These are phyloP conservation scores for Diaporthe batatas DNA, from an alignment of 2,329 filamentous ascomycete genomes.

Conservation along the genomic window DNA sequence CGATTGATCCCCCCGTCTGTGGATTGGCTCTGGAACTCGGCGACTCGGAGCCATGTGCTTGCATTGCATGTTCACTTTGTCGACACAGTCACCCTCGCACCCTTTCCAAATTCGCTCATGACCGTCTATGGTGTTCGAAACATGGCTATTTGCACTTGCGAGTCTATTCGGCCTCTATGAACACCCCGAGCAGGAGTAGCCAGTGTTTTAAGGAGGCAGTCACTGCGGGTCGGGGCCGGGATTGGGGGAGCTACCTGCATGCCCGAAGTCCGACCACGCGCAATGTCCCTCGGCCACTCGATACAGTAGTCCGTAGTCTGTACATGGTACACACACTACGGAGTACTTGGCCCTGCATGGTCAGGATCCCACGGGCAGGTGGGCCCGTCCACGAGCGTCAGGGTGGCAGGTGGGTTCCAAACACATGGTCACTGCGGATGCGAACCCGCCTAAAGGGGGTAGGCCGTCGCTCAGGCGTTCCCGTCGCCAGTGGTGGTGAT, in stretches of 20 bases:
- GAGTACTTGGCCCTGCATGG: not conserved
- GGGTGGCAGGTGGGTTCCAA: constrained; percentile 12
- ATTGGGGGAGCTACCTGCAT: not conserved
- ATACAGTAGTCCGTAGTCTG: not conserved
- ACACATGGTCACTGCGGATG: constrained; percentile 9
- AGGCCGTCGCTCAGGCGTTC: not conserved
- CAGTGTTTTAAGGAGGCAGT: constrained; percentile 25
- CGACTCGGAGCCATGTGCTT: not conserved
- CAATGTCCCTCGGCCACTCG: not conserved
- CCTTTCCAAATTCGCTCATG: not conserved
- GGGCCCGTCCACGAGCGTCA: not conserved
- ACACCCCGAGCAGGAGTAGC: constrained; percentile 14
- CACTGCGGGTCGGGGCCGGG: not conserved
- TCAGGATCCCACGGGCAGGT: constrained; percentile 1
- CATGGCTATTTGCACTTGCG: not conserved
- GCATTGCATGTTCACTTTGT: not conserved
- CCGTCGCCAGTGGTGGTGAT: not conserved
- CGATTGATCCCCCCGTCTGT: not conserved
- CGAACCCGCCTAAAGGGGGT: constrained; percentile 4
- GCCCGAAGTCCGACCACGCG: constrained; percentile 4
- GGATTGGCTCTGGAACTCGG: not conserved
- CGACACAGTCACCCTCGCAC: not conserved
- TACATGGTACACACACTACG: too few species aligned
- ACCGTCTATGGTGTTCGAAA: not conserved
- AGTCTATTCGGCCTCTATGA: not conserved